Percentiles rank a stretch among this genome's conserved stretches.
phyloP scores from a whole-genome alignment of 176 grass and related monocot species.

The Echinochloa phyllopogon region DNA sequence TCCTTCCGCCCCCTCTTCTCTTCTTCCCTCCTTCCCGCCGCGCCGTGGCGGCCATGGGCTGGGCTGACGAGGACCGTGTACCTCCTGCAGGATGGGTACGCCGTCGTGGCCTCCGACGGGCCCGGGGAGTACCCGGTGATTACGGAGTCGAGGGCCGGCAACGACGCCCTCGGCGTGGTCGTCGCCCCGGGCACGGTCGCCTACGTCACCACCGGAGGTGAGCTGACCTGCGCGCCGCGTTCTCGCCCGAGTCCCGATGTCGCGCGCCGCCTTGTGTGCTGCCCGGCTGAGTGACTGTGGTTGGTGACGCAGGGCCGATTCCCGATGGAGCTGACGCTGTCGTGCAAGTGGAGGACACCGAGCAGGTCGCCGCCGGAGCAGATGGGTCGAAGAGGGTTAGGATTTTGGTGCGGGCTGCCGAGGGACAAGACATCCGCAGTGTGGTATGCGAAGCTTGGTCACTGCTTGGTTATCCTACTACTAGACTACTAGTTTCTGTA shows the following conservation, averaged over 20 bases:
- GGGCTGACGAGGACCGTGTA: neutral
- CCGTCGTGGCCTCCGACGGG: conserved; percentile 79
- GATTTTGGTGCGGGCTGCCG: conserved; percentile 53
- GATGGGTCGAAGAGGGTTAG: conserved; percentile 68
- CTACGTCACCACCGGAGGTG: conserved; percentile 94
- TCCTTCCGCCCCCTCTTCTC: neutral
- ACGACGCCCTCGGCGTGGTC: conserved; percentile 58
- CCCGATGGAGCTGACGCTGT: conserved; percentile 88
- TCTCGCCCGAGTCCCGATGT: neutral
- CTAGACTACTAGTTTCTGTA: neutral
- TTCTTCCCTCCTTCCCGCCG: neutral
- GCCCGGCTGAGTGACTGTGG: neutral
- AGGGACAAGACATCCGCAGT: conserved; percentile 67
- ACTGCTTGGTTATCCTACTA: neutral
- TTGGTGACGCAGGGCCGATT: conserved; percentile 60
- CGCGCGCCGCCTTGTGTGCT: neutral
- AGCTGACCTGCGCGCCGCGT: neutral
- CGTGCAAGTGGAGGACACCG: conserved; percentile 92
- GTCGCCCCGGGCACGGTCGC: conserved; percentile 63
- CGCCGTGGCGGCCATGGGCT: neutral
- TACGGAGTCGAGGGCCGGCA: conserved; percentile 84
- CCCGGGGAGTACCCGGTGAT: conserved; percentile 84
- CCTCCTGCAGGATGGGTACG: conserved; percentile 76
- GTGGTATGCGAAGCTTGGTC: conserved; percentile 56
- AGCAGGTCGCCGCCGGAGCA: conserved; percentile 35